These are phyloP conservation scores for Haplosporangium sp. DNA, from an alignment of 371 early-diverging fungal species.

Conservation along the genomic window DNA sequence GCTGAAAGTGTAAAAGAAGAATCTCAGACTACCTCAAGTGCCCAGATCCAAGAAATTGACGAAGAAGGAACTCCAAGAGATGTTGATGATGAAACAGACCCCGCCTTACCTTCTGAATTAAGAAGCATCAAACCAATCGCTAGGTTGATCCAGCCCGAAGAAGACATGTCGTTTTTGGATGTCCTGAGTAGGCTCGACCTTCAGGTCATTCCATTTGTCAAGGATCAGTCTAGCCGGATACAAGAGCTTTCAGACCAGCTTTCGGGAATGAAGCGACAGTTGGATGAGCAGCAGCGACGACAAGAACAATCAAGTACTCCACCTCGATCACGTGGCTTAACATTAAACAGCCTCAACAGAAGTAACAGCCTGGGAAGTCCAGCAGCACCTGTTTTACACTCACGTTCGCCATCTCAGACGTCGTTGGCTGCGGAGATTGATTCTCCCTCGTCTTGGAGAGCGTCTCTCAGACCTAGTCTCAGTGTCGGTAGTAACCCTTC, in stretches of 20 bases:
- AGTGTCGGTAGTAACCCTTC: constrained; percentile 28
- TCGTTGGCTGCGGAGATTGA: constrained; percentile 27
- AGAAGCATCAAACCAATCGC: neutral
- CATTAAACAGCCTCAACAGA: constrained; percentile 8
- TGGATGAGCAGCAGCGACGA: constrained; percentile 45
- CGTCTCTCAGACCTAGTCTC: constrained; percentile 32
- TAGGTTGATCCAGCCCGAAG: constrained; percentile 3
- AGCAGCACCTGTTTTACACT: constrained; percentile 1
- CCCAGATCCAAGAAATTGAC: constrained; percentile 8
- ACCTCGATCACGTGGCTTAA: constrained; percentile 6
- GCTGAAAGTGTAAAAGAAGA: neutral
- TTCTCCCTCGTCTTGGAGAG: constrained; percentile 33
- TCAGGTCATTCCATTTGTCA: constrained; percentile 43
- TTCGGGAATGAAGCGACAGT: constrained; percentile 37
- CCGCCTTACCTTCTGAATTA: neutral
- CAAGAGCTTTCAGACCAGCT: constrained; percentile 43
- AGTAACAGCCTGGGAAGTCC: constrained; percentile 27
- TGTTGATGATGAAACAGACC: neutral
- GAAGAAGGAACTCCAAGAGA: neutral
- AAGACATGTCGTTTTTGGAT: constrained; percentile 25
- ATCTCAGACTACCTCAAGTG: neutral
- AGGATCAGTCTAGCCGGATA: constrained; percentile 34
- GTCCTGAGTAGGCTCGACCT: constrained; percentile 35
- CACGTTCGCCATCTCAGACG: constrained; percentile 22
- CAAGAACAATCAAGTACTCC: constrained; percentile 14